Percentiles rank a stretch among this genome's conserved stretches.
Conservation (phyloP, 2,329 filamentous ascomycete species). For the Pseudomassariella vexata region DNA sequence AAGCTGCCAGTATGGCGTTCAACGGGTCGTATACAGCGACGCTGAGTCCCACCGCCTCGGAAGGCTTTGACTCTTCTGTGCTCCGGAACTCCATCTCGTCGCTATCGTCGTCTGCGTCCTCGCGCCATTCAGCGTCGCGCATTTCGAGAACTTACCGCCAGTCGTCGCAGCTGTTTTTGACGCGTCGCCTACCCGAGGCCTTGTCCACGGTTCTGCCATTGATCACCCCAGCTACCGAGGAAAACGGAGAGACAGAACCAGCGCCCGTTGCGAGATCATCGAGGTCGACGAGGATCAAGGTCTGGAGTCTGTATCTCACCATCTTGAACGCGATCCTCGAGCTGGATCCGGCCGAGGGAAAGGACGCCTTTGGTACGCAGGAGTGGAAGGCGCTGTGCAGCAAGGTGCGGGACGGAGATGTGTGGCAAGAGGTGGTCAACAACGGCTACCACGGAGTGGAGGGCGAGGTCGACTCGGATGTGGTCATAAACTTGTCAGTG, state of each 20-base stretch:
- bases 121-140: constrained; percentile 60
- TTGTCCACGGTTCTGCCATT: constrained; percentile 79
- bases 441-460: constrained; percentile 85
- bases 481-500: constrained; percentile 79
- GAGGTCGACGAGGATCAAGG: constrained; percentile 79
- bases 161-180: constrained; percentile 89
- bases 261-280: constrained; percentile 77
- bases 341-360: constrained; percentile 83
- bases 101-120: constrained; percentile 52
- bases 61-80: constrained; percentile 14
- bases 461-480: constrained; percentile 88
- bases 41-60: constrained; percentile 1
- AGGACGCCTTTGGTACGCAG: constrained; percentile 76
- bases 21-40: constrained; percentile 4
- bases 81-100: constrained; percentile 65
- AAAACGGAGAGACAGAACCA: constrained; percentile 32
- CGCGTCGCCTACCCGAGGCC: constrained; percentile 85
- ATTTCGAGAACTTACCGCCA: constrained; percentile 93
- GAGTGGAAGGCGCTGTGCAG: constrained; percentile 78
- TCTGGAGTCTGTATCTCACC: constrained; percentile 95
- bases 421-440: constrained; percentile 92
- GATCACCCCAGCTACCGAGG: constrained; percentile 52
- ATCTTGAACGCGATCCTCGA: constrained; percentile 88
- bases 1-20: constrained; percentile 2
- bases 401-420: constrained; percentile 79